A percentile compares a stretch with the other conserved stretches of the same genome.
phyloP scores from a whole-genome alignment of 208 protist genomes.

The Leishmania major region DNA sequence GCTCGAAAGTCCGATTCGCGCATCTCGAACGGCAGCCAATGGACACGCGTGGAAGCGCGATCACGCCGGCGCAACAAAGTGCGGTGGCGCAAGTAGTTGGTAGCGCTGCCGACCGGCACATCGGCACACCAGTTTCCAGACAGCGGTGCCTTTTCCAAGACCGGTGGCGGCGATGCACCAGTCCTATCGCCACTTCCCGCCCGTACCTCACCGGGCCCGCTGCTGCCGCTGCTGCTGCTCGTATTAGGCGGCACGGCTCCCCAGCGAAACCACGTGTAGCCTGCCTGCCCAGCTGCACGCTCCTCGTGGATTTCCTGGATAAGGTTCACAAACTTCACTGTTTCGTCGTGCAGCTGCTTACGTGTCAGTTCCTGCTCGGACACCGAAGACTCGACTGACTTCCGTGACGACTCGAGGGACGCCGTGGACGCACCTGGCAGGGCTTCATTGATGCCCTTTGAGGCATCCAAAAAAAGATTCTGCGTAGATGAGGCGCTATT shows the following conservation, averaged over 20 bases:
- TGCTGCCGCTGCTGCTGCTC: background rate
- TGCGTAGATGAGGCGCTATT: background rate
- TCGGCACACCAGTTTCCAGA: background rate
- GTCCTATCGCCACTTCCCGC: background rate
- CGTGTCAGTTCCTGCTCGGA: background rate
- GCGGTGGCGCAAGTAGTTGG: background rate
- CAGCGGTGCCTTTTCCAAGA: too few relatives aligned
- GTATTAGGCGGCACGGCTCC: background rate
- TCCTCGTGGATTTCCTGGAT: slow-evolving; percentile 23
- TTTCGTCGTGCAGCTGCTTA: slow-evolving; percentile 12
- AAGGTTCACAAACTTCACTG: slow-evolving; percentile 22
- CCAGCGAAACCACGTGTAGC: slow-evolving; percentile 31
- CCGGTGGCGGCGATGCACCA: too few relatives aligned
- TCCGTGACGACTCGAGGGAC: background rate
- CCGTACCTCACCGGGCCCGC: background rate
- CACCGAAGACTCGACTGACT: background rate
- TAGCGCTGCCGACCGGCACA: too few relatives aligned
- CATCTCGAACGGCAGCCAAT: slow-evolving; percentile 26
- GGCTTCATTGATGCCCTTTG: background rate
- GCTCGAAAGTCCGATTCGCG: slow-evolving; percentile 11
- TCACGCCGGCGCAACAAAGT: slow-evolving; percentile 11
- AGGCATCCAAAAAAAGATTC: background rate
- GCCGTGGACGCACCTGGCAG: background rate
- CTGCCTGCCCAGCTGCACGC: slow-evolving; percentile 1
- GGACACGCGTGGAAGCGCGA: slow-evolving; percentile 1